Evolutionary conservation across 2,329 filamentous ascomycete species (phyloP).

Genomic region (Fusarium citri): DNA sequence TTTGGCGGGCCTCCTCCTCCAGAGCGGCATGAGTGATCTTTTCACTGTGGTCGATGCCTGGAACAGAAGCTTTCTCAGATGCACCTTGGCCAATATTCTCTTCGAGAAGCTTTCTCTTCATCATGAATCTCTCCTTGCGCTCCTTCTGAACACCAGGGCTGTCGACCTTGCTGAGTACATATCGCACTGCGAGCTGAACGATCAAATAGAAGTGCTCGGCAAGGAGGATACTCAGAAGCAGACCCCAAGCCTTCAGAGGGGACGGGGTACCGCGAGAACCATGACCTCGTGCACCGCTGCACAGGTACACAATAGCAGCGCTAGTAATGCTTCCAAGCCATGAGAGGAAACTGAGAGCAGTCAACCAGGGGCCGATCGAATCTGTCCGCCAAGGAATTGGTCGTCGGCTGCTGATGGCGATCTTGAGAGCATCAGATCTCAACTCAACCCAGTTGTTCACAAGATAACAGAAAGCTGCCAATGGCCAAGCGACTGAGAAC

Average conservation of each 20-base stretch:
- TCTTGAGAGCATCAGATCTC: conserved; percentile 93
- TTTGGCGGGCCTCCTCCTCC: conserved; percentile 70
- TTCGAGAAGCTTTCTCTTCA: conserved; percentile 83
- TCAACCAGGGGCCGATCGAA: conserved; percentile 93
- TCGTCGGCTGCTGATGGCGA: conserved; percentile 87
- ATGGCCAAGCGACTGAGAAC: conserved; percentile 93
- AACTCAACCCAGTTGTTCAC: conserved; percentile 97
- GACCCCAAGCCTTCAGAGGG: conserved; percentile 80
- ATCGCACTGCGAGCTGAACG: conserved; percentile 77
- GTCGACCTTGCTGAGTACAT: conserved; percentile 82
- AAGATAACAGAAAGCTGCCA: conserved; percentile 89
- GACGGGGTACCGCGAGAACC: conserved; percentile 74
- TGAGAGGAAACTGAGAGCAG: conserved; percentile 86
- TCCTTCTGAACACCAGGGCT: conserved; percentile 89
- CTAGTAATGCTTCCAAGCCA: conserved; percentile 94
- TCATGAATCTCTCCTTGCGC: conserved; percentile 80
- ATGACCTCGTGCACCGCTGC: conserved; percentile 72
- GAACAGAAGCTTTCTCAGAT: conserved; percentile 60
- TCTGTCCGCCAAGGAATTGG: conserved; percentile 91
- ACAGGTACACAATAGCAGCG: conserved; percentile 89
- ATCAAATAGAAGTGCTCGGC: conserved; percentile 92
- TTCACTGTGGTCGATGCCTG: conserved; percentile 63
- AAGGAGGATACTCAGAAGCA: conserved; percentile 84
- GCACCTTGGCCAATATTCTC: conserved; percentile 73
- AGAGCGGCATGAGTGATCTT: conserved; percentile 73